Base-by-base conservation (phyloP, 2,329 filamentous ascomycete species). In the Ophiostoma pallidulum region DNA sequence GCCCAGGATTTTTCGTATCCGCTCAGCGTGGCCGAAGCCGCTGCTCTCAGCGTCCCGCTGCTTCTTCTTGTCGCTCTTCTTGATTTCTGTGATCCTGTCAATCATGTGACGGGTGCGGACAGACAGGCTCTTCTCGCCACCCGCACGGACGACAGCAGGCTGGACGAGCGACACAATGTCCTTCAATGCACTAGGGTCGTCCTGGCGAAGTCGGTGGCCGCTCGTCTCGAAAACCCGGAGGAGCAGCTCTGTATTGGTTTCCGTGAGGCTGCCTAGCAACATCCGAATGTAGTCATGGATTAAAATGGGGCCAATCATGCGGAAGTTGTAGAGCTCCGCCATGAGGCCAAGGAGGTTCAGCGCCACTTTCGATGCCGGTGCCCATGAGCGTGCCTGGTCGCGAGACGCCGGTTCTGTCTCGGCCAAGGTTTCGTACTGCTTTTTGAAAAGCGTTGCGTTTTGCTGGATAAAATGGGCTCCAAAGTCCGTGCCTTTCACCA, bases 101-200 rank as follows among this genome's bases (percentile, higher is more conserved):
- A 98, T 86, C 90, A 97, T 97, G 66, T 96, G 96, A 56, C 86
- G 94, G 1, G 91, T 96, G 48, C 92, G 82, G 9, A 90, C 86
- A 1, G 89, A 91, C 24, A 95, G 70, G 18, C 80, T 84, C 12
- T 71, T 70, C 57, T 86, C 79, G 4, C 84, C 86, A 31, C 50
- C 48, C 3, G 75, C 69, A 51, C 78, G 80, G 1, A 78, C 71
- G 3, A 90, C 77, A 1, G 82, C 79, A 19, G 82, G 80, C 54
- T 87, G 86, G 49, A 97, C 76, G 42, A 88, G 73, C 10, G 83
- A 70, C 6, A 95, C 82, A 53, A 98, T 92, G 53, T 94, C 87
- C 62, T 94, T 95, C 42, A 98, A 69, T 0, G 91, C 74, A 31
- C 86, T 82, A 0, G 91, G 85, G 56, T 98, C 91, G 53, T 98